Conservation (phyloP, 306 rosid species). For the Prunus salicina region DNA sequence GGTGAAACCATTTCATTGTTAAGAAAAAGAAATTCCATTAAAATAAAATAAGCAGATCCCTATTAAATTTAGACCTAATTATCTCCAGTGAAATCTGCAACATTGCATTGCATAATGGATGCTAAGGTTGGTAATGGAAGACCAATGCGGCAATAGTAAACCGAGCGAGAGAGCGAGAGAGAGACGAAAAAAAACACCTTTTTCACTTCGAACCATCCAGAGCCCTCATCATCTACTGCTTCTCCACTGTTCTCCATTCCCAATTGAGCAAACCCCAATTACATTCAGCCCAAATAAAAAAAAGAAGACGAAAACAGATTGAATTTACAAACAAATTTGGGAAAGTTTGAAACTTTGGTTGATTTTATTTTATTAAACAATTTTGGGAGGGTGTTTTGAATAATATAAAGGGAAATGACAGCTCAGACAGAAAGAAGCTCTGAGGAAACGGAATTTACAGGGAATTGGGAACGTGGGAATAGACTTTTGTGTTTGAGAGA, state of each 20-base stretch:
- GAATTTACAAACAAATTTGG: background rate
- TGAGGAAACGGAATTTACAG: slow-evolving; percentile 8
- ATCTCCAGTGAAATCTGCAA: background rate
- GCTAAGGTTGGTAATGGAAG: background rate
- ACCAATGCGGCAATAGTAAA: background rate
- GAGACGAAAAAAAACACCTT: slow-evolving; percentile 45
- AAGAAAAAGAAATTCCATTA: background rate
- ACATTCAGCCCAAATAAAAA: background rate
- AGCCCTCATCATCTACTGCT: slow-evolving; percentile 72
- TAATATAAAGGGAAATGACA: background rate
- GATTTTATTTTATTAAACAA: background rate
- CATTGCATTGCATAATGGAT: background rate
- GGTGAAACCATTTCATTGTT: background rate
- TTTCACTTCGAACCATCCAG: slow-evolving; percentile 98
- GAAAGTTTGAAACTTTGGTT: slow-evolving; percentile 10
- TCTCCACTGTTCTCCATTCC: slow-evolving; percentile 68
- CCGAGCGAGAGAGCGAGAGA: background rate
- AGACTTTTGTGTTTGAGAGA: background rate
- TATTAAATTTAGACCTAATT: background rate
- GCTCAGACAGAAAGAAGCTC: slow-evolving; percentile 16
- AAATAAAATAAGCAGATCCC: background rate
- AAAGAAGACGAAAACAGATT: background rate
- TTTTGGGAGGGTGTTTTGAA: background rate
- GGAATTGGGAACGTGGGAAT: slow-evolving; percentile 5
- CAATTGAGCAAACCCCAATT: slow-evolving; percentile 36